A percentile compares a stretch with the other conserved stretches of the same genome.
Conservation (phyloP, 1,139 yeast species). For the Keqinozyma sinolaborantium region DNA sequence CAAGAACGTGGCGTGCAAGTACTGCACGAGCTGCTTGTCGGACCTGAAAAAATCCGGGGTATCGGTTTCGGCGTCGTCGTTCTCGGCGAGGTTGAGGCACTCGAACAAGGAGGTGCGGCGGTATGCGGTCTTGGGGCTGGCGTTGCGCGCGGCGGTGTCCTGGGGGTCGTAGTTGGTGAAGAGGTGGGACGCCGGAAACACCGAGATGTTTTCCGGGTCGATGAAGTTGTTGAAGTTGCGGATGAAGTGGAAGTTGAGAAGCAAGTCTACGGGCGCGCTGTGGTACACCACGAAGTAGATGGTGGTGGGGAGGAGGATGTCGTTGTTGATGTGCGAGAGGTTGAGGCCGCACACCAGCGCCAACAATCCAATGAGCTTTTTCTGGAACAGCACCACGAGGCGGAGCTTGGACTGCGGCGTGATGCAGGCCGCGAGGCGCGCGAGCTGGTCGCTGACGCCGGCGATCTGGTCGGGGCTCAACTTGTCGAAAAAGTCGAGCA, state of each 20-base stretch:
- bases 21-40: slow-evolving; percentile 28
- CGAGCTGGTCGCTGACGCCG: slow-evolving; percentile 13
- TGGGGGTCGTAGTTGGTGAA: slow-evolving; percentile 16
- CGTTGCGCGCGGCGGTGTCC: slow-evolving; percentile 9
- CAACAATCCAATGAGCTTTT: slow-evolving; percentile 23
- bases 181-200: slow-evolving; percentile 15
- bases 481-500: slow-evolving; percentile 16
- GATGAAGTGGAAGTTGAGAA: slow-evolving; percentile 35
- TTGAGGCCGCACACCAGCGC: slow-evolving; percentile 14
- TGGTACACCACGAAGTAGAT: slow-evolving; percentile 34
- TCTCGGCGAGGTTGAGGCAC: slow-evolving; percentile 27
- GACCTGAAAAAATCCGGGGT: slow-evolving; percentile 21
- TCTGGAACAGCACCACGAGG: slow-evolving; percentile 30
- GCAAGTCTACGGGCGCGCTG: slow-evolving; percentile 19
- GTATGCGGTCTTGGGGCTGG: slow-evolving; percentile 3
- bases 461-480: slow-evolving; percentile 12
- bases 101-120: slow-evolving; percentile 22
- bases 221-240: slow-evolving; percentile 32
- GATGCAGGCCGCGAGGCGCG: slow-evolving; percentile 11
- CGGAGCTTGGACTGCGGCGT: slow-evolving; percentile 35
- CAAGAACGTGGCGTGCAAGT: slow-evolving; percentile 24
- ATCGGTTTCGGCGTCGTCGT: slow-evolving; percentile 6
- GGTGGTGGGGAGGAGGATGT: slow-evolving; percentile 36
- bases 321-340: slow-evolving; percentile 32
- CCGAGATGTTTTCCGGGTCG: slow-evolving; percentile 24